Conservation (phyloP, 2,329 filamentous ascomycete genomes). For the Botrytis byssoidea region DNA sequence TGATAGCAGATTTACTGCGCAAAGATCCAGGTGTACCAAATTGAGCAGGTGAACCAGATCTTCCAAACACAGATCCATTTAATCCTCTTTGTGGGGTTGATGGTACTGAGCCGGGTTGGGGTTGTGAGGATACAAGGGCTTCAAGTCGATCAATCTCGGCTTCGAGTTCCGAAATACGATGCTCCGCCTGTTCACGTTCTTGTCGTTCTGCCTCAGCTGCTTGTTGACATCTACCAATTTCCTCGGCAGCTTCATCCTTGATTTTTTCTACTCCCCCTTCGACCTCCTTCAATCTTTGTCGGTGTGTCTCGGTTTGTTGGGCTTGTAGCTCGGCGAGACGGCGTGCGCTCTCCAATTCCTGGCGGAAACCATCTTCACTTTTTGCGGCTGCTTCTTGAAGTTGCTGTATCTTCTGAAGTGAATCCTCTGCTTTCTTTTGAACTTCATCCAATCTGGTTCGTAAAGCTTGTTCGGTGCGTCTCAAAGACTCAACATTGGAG, state of each 20-base stretch:
- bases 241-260: slow-evolving; percentile 61
- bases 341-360: slow-evolving; percentile 78
- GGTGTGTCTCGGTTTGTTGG: slow-evolving; percentile 70
- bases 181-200: slow-evolving; percentile 61
- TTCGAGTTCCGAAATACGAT: slow-evolving; percentile 64
- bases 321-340: slow-evolving; percentile 81
- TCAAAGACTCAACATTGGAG: slow-evolving; percentile 72
- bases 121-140: slow-evolving; percentile 47
- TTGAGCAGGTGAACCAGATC: slow-evolving; percentile 53
- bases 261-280: slow-evolving; percentile 59
- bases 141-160: slow-evolving; percentile 59
- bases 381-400: slow-evolving; percentile 79
- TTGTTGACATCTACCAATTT: slow-evolving; percentile 52
- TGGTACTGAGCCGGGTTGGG: slow-evolving; percentile 48
- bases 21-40: slow-evolving; percentile 61
- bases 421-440: slow-evolving; percentile 83
- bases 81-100: slow-evolving; percentile 54
- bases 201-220: slow-evolving; percentile 56
- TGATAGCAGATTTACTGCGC: slow-evolving; percentile 54
- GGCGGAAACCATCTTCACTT: slow-evolving; percentile 80
- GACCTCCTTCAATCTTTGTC: slow-evolving; percentile 67
- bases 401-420: slow-evolving; percentile 76
- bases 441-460: slow-evolving; percentile 79
- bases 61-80: slow-evolving; percentile 54
- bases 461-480: slow-evolving; percentile 75